phyloP scores from a whole-genome alignment of 805 yeast genomes.

The Kuraishia borneana region DNA sequence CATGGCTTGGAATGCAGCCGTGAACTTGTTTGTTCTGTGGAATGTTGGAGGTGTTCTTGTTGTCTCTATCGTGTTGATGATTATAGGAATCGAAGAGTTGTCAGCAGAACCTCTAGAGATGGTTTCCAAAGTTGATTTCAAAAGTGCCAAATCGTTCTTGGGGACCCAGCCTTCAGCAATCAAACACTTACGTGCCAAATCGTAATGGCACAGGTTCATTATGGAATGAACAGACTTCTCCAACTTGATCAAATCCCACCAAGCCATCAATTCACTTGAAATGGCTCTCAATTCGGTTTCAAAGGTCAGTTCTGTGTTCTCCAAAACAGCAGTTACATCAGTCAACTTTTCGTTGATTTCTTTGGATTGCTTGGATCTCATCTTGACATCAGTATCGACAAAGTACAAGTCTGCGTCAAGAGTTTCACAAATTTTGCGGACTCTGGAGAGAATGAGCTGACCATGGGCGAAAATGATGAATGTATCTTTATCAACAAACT shows the following conservation, averaged over 20 bases:
- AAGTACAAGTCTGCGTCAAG: slow-evolving; percentile 71
- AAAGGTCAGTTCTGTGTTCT: slow-evolving; percentile 39
- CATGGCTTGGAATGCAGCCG: slow-evolving; percentile 57
- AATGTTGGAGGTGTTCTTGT: slow-evolving; percentile 62
- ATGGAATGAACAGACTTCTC: slow-evolving; percentile 50
- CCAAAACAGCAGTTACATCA: slow-evolving; percentile 38
- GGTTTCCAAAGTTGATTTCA: slow-evolving; percentile 33
- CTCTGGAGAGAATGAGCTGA: slow-evolving; percentile 53
- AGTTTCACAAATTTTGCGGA: slow-evolving; percentile 78
- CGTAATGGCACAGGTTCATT: slow-evolving; percentile 60
- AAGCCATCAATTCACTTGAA: slow-evolving; percentile 45
- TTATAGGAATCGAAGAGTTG: slow-evolving; percentile 17
- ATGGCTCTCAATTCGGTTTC: slow-evolving; percentile 57
- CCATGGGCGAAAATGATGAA: slow-evolving; percentile 94
- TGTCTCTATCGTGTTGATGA: slow-evolving; percentile 48
- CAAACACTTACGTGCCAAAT: slow-evolving; percentile 50
- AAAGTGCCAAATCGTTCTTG: slow-evolving; percentile 31
- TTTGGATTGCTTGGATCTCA: slow-evolving; percentile 24
- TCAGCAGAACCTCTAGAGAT: slow-evolving; percentile 13
- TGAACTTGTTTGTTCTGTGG: slow-evolving; percentile 60
- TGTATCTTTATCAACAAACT: slow-evolving; percentile 59
- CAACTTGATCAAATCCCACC: slow-evolving; percentile 42
- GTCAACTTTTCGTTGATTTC: slow-evolving; percentile 39
- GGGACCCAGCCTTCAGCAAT: slow-evolving; percentile 77
- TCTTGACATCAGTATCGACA: slow-evolving; percentile 33